Conservation (phyloP, 495 filamentous ascomycete genomes). For the Aspergillus taichungensis region DNA sequence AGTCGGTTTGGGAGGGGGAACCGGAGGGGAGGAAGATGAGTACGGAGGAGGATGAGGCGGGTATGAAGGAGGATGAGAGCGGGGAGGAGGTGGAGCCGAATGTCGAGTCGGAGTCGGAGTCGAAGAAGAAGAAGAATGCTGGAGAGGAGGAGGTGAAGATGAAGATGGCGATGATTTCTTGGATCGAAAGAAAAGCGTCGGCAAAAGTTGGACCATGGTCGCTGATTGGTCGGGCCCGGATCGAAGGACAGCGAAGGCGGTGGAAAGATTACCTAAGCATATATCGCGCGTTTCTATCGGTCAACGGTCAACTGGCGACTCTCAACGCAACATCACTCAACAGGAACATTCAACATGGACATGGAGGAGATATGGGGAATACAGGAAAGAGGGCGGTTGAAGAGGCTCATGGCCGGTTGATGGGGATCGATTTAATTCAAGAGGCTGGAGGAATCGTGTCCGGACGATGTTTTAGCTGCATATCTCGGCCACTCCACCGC, state of each 20-base stretch:
- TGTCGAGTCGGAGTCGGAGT: conserved; percentile 12
- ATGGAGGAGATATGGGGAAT: no score
- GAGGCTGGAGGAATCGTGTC: no score
- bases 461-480: no score
- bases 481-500: no score
- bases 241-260: conserved; percentile 43
- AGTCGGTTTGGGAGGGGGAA: conserved; percentile 16
- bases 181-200: conserved; percentile 27
- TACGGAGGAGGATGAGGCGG: conserved; percentile 7
- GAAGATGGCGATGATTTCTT: conserved; percentile 21
- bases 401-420: no score
- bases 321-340: no score
- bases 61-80: conserved; percentile 3
- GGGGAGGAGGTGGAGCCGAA: conserved; percentile 1
- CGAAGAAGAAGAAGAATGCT: conserved; percentile 5
- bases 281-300: no score
- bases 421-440: no score
- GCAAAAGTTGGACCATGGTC: conserved; percentile 16
- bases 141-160: conserved; percentile 14
- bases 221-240: conserved; percentile 14
- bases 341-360: no score
- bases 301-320: no score
- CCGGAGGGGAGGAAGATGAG: conserved; percentile 24
- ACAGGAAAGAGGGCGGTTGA: no score
- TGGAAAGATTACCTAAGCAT: conserved; percentile 18